Base-by-base conservation (phyloP, 2,329 filamentous ascomycete species). In the Arthrobotrys entomopaga region DNA sequence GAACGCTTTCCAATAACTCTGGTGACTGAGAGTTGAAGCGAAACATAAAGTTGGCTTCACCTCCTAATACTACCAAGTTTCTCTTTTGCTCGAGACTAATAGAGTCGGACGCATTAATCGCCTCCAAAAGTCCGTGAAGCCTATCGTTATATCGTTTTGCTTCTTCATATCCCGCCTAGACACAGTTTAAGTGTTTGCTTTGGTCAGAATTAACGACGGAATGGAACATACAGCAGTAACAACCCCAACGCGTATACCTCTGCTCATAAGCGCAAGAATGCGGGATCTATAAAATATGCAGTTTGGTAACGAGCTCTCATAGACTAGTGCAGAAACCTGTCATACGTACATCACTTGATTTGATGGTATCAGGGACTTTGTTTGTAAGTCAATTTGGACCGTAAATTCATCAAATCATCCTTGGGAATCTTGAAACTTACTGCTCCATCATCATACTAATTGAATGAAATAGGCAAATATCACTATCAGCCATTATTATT, bases 11-110 rank as follows among this genome's bases (percentile, higher is more conserved):
- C 11, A 98, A 86, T 16, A 91, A 87, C 81, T 90, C 84, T 0
- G 88, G 87, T 0, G 88, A 88, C 10, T 84, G 82, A 0, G 86
- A 83, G 73, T 88, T 86, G 82, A 91, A 97, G 57, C 81, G 82
- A 80, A 98, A 97, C 60, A 98, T 88, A 81, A 96, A 99, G 83
- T 96, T 98, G 73, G 91, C 92, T 82, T 99, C 95, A 65, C 95
- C 95, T 76, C 95, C 95, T 87, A 99, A 92, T 77, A 99, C 90
- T 75, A 98, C 86, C 4, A 99, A 85, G 78, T 90, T 92, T 78
- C 90, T 86, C 79, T 92, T 92, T 79, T 92, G 89, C 5, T 86
- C 80, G 0, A 86, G 82, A 0, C 90, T 87, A 5, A 96, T 84
- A 11, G 82, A 81, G 0, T 85, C 80, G 0, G 88, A 87, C 4